A percentile compares a stretch with the other conserved stretches of the same genome.
Evolutionary conservation across 768 basidiomycete species (phyloP).

Genomic region (Tulasnella sp.): DNA sequence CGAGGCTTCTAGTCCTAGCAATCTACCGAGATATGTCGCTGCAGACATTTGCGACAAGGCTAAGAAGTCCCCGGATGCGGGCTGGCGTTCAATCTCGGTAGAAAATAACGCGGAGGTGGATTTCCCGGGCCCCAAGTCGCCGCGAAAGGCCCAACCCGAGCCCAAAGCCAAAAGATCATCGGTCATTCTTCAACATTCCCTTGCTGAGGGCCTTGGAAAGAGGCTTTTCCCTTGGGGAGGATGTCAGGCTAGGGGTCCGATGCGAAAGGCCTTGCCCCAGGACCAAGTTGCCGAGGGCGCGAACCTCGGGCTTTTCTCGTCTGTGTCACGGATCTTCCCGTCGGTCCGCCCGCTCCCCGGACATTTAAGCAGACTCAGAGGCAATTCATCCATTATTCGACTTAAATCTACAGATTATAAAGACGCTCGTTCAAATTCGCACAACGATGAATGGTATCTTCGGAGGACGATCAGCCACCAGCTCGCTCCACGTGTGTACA

Average conservation of each 20-base stretch:
- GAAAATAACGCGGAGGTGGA: constrained; percentile 11
- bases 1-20: background rate
- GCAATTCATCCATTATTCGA: constrained; percentile 6
- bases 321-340: constrained; percentile 6
- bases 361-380: constrained; percentile 3
- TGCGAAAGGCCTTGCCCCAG: constrained; percentile 4
- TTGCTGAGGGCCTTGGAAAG: background rate
- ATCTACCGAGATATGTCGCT: constrained; percentile 13
- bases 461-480: constrained; percentile 2
- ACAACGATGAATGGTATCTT: constrained; percentile 87
- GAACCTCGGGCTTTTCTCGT: constrained; percentile 16
- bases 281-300: background rate
- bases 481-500: constrained; percentile 13
- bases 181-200: background rate
- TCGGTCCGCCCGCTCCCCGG: constrained; percentile 5
- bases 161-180: background rate
- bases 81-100: constrained; percentile 4
- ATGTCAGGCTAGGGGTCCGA: background rate
- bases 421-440: constrained; percentile 29
- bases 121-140: constrained; percentile 16
- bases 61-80: constrained; percentile 2
- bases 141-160: background rate
- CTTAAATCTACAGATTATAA: background rate
- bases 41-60: constrained; percentile 3
- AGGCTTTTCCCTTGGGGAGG: background rate